A percentile compares a stretch with the other conserved stretches of the same genome.
Evolutionary conservation across 2,329 filamentous ascomycete species (phyloP).

Genomic region (Colletotrichum simmondsii): DNA sequence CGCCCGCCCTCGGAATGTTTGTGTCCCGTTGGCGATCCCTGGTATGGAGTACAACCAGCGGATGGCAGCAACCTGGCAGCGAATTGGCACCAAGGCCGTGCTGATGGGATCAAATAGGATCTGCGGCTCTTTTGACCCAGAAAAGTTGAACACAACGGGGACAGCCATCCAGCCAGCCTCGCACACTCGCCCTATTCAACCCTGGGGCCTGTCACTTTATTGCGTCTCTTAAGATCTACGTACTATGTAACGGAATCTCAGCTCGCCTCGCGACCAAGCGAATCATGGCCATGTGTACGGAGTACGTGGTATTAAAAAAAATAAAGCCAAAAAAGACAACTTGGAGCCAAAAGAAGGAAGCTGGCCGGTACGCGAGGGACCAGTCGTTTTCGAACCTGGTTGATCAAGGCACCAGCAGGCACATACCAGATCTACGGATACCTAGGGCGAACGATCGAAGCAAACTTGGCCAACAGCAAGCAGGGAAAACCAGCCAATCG

Average conservation of each 20-base stretch:
- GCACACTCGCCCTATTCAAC: background rate
- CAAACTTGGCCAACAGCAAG: background rate
- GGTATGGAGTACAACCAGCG: background rate
- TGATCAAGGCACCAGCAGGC: background rate
- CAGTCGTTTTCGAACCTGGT: background rate
- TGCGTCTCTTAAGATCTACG: background rate
- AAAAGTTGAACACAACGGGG: conserved; percentile 1
- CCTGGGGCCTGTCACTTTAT: background rate
- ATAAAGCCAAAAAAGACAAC: background rate
- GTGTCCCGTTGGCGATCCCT: conserved; percentile 26
- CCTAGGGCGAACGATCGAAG: background rate
- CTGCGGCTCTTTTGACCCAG: background rate
- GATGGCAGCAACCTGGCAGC: conserved; percentile 24
- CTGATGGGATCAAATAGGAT: conserved; percentile 27
- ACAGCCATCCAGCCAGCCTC: background rate
- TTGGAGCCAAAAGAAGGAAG: background rate
- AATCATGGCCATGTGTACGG: background rate
- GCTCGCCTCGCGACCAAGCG: background rate
- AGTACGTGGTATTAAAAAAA: background rate
- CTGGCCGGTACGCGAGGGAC: background rate
- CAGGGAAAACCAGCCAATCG: background rate
- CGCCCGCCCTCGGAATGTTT: conserved; percentile 16
- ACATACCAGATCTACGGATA: background rate
- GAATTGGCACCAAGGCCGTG: conserved; percentile 23
- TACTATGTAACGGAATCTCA: background rate